phyloP scores from a whole-genome alignment of 139 green algal genomes.

The Picochlorum sp. region DNA sequence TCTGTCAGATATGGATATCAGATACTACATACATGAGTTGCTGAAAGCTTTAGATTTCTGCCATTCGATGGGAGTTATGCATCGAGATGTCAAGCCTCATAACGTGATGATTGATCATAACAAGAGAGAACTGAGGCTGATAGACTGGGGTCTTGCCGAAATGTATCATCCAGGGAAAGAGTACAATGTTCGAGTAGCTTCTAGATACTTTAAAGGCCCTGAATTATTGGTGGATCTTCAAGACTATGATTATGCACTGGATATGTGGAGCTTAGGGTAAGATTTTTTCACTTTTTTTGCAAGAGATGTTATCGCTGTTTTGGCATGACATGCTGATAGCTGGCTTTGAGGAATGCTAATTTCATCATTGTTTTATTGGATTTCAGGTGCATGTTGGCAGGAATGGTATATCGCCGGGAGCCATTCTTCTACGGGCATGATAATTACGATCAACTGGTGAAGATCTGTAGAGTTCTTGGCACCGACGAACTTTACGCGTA shows the following conservation, averaged over 20 bases:
- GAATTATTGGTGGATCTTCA: conserved; percentile 97
- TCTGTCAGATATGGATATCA: conserved; percentile 90
- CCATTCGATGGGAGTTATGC: conserved; percentile 89
- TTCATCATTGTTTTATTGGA: too few species aligned
- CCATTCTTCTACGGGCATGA: conserved; percentile 99
- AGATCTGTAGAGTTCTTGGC: conserved; percentile 93
- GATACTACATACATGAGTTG: conserved; percentile 97
- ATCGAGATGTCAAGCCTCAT: conserved; percentile 73
- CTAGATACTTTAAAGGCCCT: conserved; percentile 94
- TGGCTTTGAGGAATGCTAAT: too few species aligned
- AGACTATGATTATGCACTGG: conserved; percentile 97
- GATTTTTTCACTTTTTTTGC: too few species aligned
- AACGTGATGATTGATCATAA: conserved; percentile 98
- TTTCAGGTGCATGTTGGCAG: conserved; percentile 56
- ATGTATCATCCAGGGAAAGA: conserved; percentile 90
- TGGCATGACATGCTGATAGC: conserved; percentile 49
- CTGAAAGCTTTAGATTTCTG: conserved; percentile 93
- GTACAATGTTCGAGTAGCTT: conserved; percentile 98
- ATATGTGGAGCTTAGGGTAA: conserved; percentile 97
- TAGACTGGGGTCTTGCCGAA: conserved; percentile 98
- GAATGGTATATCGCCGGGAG: conserved; percentile 93
- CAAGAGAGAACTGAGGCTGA: conserved; percentile 82
- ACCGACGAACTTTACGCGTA: conserved; percentile 84
- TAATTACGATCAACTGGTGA: conserved; percentile 99
- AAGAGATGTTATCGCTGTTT: too few species aligned